phyloP scores from a whole-genome alignment of 805 yeast genomes.

The Cephaloascus fragrans region DNA sequence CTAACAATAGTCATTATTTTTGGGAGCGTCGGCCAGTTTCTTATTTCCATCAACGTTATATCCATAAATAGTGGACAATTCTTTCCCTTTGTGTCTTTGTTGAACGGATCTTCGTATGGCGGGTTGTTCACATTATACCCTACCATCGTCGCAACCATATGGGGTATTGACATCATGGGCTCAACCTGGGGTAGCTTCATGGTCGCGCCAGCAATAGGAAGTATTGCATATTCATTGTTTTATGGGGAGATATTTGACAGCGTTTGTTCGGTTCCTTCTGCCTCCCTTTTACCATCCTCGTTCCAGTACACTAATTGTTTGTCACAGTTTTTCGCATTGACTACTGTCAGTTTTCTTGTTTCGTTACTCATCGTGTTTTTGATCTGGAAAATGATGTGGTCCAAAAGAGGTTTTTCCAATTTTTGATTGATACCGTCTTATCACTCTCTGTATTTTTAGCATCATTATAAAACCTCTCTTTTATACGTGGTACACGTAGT shows the following conservation, averaged over 20 bases:
- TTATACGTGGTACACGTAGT: too few relatives aligned
- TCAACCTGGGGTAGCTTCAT: constrained; percentile 89
- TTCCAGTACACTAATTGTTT: constrained; percentile 4
- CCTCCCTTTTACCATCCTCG: constrained; percentile 1
- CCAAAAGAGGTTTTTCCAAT: constrained; percentile 3
- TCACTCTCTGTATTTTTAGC: too few relatives aligned
- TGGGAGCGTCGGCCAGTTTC: constrained; percentile 23
- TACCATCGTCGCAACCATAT: constrained; percentile 68
- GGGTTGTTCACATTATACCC: constrained; percentile 82
- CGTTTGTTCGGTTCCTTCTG: constrained; percentile 13
- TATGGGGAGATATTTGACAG: constrained; percentile 59
- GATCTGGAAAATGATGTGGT: constrained; percentile 6
- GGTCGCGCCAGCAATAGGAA: constrained; percentile 81
- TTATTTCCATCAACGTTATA: background rate
- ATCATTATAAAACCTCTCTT: too few relatives aligned
- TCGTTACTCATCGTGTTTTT: constrained; percentile 1
- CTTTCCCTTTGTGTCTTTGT: constrained; percentile 16
- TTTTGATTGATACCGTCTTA: background rate
- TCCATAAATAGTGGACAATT: constrained; percentile 1
- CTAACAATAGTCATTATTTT: constrained; percentile 14
- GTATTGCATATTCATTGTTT: constrained; percentile 54
- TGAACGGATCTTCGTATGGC: constrained; percentile 71
- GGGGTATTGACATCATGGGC: constrained; percentile 86
- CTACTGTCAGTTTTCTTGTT: constrained; percentile 1
- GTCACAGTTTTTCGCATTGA: constrained; percentile 2